Percentiles rank a stretch among this genome's conserved stretches.
Conservation (phyloP, 768 basidiomycete species). For the Calocybe cyanea region DNA sequence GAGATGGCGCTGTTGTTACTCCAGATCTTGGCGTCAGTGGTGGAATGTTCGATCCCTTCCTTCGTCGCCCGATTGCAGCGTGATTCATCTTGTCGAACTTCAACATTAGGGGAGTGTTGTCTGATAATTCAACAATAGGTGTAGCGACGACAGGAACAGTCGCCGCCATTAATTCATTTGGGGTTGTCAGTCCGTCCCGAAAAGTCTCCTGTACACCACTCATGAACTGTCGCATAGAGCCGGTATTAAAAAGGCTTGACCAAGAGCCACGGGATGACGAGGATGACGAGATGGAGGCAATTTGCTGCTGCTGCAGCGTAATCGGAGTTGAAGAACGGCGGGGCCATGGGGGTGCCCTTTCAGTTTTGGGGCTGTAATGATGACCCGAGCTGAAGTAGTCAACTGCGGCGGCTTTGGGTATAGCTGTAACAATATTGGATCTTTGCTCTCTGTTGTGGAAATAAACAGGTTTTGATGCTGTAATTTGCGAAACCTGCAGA, state of each 20-base stretch:
- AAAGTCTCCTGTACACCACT: slow-evolving; percentile 53
- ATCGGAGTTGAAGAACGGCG: slow-evolving; percentile 44
- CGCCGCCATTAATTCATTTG: too few species aligned
- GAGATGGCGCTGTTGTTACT: slow-evolving; percentile 11
- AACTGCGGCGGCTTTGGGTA: slow-evolving; percentile 21
- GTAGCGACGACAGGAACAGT: too few species aligned
- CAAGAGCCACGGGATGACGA: slow-evolving; percentile 74
- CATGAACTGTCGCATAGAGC: slow-evolving; percentile 67
- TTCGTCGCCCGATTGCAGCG: background rate
- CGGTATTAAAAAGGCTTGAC: slow-evolving; percentile 73
- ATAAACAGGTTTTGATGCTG: slow-evolving; percentile 11
- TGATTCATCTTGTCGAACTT: slow-evolving; percentile 1
- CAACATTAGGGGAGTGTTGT: background rate
- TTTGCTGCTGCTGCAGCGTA: slow-evolving; percentile 21
- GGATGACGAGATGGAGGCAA: slow-evolving; percentile 46
- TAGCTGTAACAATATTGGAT: background rate
- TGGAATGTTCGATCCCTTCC: background rate
- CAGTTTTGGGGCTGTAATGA: slow-evolving; percentile 28
- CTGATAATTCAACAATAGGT: background rate
- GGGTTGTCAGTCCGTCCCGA: slow-evolving; percentile 1
- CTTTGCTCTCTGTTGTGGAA: slow-evolving; percentile 10
- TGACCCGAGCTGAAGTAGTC: slow-evolving; percentile 62
- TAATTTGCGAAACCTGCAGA: slow-evolving; percentile 42
- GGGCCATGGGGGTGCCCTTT: slow-evolving; percentile 46
- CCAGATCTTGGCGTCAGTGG: too few species aligned